Evolutionary conservation across 129 eudicot species (phyloP).

Genomic region (Escallonia herrerae): DNA sequence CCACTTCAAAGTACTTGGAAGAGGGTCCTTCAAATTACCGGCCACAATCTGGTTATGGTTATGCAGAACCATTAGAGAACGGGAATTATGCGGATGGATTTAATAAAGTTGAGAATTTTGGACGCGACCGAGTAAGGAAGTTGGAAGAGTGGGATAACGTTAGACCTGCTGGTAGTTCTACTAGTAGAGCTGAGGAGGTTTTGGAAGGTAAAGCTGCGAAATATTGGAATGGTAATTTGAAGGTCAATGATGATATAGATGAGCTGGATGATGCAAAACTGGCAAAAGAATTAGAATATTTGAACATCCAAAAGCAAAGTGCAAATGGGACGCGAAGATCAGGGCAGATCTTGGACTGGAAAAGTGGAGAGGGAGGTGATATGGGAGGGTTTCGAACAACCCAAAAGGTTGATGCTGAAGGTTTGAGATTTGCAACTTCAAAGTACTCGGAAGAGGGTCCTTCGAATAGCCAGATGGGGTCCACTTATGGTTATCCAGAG

Average conservation of each 20-base stretch:
- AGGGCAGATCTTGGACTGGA: conserved; percentile 28
- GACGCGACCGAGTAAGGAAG: conserved; percentile 63
- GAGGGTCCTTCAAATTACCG: conserved; percentile 45
- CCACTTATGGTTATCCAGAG: conserved; percentile 34
- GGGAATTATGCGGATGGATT: conserved; percentile 22
- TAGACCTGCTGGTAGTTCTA: no score
- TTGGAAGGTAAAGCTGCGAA: no score
- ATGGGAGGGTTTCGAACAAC: conserved; percentile 21
- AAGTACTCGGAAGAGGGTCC: conserved; percentile 40
- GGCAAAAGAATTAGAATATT: no score
- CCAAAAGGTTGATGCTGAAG: not conserved
- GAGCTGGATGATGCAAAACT: no score
- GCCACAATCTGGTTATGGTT: conserved; percentile 26
- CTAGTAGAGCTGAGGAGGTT: no score
- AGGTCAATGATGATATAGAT: no score
- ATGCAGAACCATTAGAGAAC: conserved; percentile 28
- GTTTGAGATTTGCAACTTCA: conserved; percentile 22
- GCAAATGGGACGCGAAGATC: conserved; percentile 33
- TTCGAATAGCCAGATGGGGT: conserved; percentile 25
- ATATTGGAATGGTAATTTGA: no score
- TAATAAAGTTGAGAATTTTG: conserved; percentile 32
- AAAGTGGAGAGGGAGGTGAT: conserved; percentile 28
- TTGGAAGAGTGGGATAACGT: no score
- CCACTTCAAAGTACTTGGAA: conserved; percentile 19
- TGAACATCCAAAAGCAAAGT: no score